Evolutionary conservation across 163 green algal genomes (phyloP).

Genomic region (Chlamydomonas reinhardtii): DNA sequence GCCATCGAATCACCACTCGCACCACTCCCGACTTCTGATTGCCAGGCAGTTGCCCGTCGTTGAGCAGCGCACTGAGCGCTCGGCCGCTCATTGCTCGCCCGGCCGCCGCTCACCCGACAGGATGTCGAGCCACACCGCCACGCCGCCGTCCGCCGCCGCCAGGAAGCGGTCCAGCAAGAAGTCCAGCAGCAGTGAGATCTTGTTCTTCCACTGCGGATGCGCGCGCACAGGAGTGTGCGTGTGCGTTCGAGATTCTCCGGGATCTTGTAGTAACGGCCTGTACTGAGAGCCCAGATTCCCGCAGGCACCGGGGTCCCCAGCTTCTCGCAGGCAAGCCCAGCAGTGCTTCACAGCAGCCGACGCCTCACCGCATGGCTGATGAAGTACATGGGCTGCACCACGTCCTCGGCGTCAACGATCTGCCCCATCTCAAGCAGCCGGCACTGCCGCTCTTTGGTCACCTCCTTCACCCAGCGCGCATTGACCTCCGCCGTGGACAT

Average conservation of each 20-base stretch:
- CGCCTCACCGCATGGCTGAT: neutral
- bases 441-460: neutral
- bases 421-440: neutral
- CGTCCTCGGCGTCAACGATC: neutral
- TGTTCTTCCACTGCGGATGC: constrained; percentile 22
- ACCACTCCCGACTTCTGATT: no score
- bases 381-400: neutral
- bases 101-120: neutral
- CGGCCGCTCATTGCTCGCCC: no score
- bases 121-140: neutral
- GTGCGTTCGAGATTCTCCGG: no score
- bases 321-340: no score
- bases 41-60: no score
- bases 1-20: no score
- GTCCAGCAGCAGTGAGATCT: constrained; percentile 19
- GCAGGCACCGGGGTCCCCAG: no score
- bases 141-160: neutral
- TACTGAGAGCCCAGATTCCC: no score
- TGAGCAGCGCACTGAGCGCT: no score
- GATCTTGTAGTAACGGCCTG: no score
- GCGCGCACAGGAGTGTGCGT: no score
- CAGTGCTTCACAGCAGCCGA: no score
- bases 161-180: constrained; percentile 20
- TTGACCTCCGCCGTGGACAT: neutral
- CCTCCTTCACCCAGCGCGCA: neutral